Evolutionary conservation across 2,329 filamentous ascomycete species (phyloP).

Genomic region (Pseudonectria foliicola): DNA sequence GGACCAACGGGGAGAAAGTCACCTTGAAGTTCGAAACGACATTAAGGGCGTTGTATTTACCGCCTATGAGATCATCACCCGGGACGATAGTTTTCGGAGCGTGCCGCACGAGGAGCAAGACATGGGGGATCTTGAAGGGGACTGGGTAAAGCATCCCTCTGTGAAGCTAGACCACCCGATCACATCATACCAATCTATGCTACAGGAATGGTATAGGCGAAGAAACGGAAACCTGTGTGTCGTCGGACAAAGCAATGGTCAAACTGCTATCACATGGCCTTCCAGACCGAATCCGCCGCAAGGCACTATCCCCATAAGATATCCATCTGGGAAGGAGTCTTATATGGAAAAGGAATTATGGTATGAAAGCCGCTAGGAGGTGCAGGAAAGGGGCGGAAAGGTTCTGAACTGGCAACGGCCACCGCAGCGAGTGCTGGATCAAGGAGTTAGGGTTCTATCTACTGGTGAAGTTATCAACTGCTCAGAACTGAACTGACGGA

Average conservation of each 20-base stretch:
- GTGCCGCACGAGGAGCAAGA: conserved; percentile 20
- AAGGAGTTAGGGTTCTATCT: conserved; percentile 4
- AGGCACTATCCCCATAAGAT: conserved; percentile 1
- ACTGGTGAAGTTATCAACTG: conserved; percentile 7
- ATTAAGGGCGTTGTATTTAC: conserved; percentile 30
- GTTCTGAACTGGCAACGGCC: conserved; percentile 20
- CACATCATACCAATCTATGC: conserved; percentile 14
- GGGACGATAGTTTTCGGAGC: conserved; percentile 16
- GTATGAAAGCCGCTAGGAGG: conserved; percentile 10
- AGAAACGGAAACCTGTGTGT: conserved; percentile 2
- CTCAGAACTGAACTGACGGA: conserved; percentile 1
- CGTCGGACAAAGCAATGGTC: conserved; percentile 1
- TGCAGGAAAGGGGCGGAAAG: conserved; percentile 9
- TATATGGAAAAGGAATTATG: conserved; percentile 2
- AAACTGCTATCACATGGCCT: conserved; percentile 15
- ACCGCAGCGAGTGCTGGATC: conserved; percentile 8
- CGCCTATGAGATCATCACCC: conserved; percentile 31
- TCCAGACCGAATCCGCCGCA: conserved; percentile 7
- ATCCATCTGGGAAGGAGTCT: conserved; percentile 1
- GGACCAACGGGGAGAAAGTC: conserved; percentile 3
- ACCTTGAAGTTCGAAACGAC: conserved; percentile 21
- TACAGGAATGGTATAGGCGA: conserved; percentile 18
- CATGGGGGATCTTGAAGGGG: conserved; percentile 8
- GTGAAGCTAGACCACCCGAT: conserved; percentile 25
- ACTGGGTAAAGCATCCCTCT: conserved; percentile 26